Base-by-base conservation (phyloP, 2,329 filamentous ascomycete genomes). In the Fonsecaea monophora region DNA sequence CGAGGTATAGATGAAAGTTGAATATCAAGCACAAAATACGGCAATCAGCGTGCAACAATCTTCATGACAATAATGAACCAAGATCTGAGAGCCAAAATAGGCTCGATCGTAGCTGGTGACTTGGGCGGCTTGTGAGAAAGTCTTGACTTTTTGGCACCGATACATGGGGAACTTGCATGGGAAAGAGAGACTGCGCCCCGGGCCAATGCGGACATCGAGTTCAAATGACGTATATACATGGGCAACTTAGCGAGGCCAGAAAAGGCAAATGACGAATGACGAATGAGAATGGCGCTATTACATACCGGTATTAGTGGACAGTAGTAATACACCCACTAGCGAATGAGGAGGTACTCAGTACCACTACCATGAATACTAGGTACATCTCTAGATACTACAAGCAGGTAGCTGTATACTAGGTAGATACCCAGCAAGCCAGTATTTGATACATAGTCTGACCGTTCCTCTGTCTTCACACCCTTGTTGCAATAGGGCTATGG, bases 141-240 rank as follows among this genome's bases (percentile, higher is more conserved):
- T 25, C 45, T 50, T 12, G 45, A 50, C 45, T 25, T 50, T 50
- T 50, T n/a, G 40, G 30, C 30, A 6, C 4, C 4, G 30, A 32
- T 4, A 32, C 30, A 50, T 50, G 45, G 45, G 18, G 45, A 50
- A 50, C 18, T 25, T 13, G 15, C 45, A 50, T 50, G 45, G 45
- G 45, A 35, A 38, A 37, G 53, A 56, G 10, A 56, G 45, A 50
- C 45, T 50, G 45, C 45, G 45, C 18, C 21, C 9, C 12, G 8
- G 18, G 21, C 45, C 45, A 50, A 50, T 50, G 45, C 45, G 45
- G 45, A 12, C 21, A 30, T 9, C 18, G 7, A 56, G 9, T 38
- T 56, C 53, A 56, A 35, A 38, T 57, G 54, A 40, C 54, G 38
- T 57, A 45, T 58, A 38, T 50, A 60, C 25, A 56, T 56, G 10